phyloP scores from a whole-genome alignment of 805 yeast species.

The Saccharomycopsis sp. region DNA sequence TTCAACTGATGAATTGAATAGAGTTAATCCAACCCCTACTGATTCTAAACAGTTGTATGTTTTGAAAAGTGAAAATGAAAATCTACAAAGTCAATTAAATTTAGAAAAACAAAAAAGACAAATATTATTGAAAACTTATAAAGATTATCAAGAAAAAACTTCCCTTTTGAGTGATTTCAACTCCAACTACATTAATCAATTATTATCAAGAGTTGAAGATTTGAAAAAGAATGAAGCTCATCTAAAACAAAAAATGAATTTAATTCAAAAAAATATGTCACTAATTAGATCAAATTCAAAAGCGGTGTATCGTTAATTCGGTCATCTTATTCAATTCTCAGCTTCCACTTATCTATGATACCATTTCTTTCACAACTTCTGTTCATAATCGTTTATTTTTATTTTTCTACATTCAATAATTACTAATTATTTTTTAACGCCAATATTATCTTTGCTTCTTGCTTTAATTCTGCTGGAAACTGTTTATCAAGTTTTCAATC shows the following conservation, averaged over 20 bases:
- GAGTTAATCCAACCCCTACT: no score
- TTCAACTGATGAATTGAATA: conserved; percentile 12
- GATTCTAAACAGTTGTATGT: conserved; percentile 3
- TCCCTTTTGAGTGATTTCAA: conserved; percentile 12
- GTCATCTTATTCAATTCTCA: no score
- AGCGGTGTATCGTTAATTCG: no score
- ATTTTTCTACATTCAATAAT: no score
- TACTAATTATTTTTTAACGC: neutral
- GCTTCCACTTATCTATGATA: no score
- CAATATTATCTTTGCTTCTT: no score
- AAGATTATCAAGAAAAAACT: conserved; percentile 11
- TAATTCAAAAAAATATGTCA: conserved; percentile 14
- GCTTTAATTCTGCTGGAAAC: no score
- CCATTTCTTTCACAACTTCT: no score
- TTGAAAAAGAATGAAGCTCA: conserved; percentile 7
- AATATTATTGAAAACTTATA: conserved; percentile 7
- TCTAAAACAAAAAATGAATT: conserved; percentile 10
- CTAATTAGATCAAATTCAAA: no score
- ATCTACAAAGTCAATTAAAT: conserved; percentile 1
- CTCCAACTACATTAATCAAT: conserved; percentile 7
- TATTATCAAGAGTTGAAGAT: conserved; percentile 10
- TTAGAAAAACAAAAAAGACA: conserved; percentile 8
- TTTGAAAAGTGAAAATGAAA: conserved; percentile 3
- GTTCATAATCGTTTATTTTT: no score
- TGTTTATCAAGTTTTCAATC: no score